phyloP scores from a whole-genome alignment of 306 rosid species.

The Castanea sativa region DNA sequence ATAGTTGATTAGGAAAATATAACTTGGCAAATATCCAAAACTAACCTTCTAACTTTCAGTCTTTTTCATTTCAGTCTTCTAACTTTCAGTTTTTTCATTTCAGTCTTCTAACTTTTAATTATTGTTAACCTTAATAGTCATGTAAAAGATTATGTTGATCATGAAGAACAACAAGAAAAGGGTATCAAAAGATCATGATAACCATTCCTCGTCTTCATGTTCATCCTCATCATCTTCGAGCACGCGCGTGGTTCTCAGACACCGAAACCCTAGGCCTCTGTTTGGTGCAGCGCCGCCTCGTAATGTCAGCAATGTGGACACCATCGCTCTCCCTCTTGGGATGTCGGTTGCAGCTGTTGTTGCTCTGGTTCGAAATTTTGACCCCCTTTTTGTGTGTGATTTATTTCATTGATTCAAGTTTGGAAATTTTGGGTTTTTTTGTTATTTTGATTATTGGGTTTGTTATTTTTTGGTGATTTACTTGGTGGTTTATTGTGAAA shows the following conservation, averaged over 20 bases:
- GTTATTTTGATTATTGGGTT: not conserved
- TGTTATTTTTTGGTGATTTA: not conserved
- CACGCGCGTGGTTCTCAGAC: constrained; percentile 36
- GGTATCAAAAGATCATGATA: constrained; percentile 1
- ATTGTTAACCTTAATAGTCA: too few species aligned
- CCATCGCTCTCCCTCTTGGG: constrained; percentile 72
- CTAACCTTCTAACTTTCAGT: too few species aligned
- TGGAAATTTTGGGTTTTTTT: not conserved
- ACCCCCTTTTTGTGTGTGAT: not conserved
- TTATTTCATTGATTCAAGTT: not conserved
- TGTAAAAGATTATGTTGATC: not conserved
- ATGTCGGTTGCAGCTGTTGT: constrained; percentile 84
- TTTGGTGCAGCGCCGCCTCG: constrained; percentile 36
- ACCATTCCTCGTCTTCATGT: constrained; percentile 18
- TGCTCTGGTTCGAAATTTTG: constrained; percentile 54
- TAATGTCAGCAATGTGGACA: constrained; percentile 32
- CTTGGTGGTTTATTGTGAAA: not conserved
- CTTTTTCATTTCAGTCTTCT: too few species aligned
- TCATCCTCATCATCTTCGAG: constrained; percentile 25
- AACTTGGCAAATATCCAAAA: too few species aligned
- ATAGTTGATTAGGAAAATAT: too few species aligned
- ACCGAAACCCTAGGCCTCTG: constrained; percentile 53
- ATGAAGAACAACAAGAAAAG: constrained; percentile 24
- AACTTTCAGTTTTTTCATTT: too few species aligned
- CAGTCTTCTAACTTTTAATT: too few species aligned